Conservation (phyloP, 306 rosid genomes). For the Betula pendula region DNA sequence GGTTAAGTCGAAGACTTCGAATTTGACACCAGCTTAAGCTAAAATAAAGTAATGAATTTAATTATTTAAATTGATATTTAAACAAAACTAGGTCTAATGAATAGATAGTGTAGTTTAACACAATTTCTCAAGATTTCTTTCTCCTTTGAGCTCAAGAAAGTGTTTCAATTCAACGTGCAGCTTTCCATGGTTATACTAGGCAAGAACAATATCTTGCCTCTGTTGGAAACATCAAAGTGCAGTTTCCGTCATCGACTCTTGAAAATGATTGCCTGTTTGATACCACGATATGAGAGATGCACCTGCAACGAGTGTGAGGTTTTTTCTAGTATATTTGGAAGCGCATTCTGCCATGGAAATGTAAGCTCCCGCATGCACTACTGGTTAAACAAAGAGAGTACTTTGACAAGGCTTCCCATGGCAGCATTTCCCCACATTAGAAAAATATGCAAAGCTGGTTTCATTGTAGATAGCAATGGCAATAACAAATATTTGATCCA, state of each 20-base stretch:
- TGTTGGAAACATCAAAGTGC: constrained; percentile 14
- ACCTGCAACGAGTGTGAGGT: constrained; percentile 36
- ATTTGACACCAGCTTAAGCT: too few relatives aligned
- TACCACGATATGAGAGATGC: constrained; percentile 38
- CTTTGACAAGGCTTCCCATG: constrained; percentile 28
- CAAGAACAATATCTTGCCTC: constrained; percentile 28
- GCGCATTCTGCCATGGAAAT: constrained; percentile 33
- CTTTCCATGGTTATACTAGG: constrained; percentile 40
- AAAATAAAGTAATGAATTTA: too few relatives aligned
- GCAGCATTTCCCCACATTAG: constrained; percentile 38
- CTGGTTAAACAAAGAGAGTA: constrained; percentile 35
- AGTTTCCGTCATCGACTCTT: constrained; percentile 31
- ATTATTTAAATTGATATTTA: too few relatives aligned
- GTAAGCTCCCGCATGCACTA: constrained; percentile 31
- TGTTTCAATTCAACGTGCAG: constrained; percentile 13
- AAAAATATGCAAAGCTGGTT: constrained; percentile 31
- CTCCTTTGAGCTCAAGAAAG: not conserved
- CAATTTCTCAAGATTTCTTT: not conserved
- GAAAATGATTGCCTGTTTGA: constrained; percentile 22
- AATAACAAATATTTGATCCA: constrained; percentile 31
- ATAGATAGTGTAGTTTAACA: not conserved
- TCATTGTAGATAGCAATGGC: constrained; percentile 28
- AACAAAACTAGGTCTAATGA: not conserved
- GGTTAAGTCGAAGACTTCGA: too few relatives aligned
- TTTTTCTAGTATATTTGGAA: constrained; percentile 39